Evolutionary conservation across 179 eudicot species (phyloP), one percentile per base, ranked within the genome.

Genomic region (Silene vulgaris): DNA sequence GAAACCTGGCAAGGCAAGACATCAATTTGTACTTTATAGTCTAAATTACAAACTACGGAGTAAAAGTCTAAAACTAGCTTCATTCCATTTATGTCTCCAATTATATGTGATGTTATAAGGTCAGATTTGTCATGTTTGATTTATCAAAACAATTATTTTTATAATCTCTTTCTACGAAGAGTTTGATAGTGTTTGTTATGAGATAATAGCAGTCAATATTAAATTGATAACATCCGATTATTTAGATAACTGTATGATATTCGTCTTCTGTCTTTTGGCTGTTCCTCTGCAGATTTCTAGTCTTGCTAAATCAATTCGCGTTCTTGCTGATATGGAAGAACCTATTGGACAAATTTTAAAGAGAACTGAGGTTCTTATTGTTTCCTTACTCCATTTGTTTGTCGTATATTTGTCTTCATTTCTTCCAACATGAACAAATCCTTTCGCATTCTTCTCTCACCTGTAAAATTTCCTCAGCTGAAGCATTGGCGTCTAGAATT

Each of bases 291-390:
- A 91, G 97, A 81, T 91, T 63, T 82, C 96, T 75, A 82, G 86
- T 84, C 92, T 92, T 71, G 96, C 97, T 45, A 91, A 88, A 66
- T 81, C 96, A 69, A 83, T 92, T 74, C 94, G 96, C 52, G 86
- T 86, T 62, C 87, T 92, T 80, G 97, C 97, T 76, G 88, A 86
- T 30, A 91, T 92, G 96, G 96, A 92, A 76, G 97, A 92, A 62
- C 97, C 97, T 20, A 79, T 92, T 77, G 97, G 97, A 73, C 89
- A 69, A 60, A 84, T 89, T 67, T 48, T 89, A 60, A 92, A 85
- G 84, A 90, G 80, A 84, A 92, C 92, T 20, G 92, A 92, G 92
- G 97, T 88, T 72, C 45, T 0, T 8, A 40, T 23, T 5, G 45
- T 5, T 8, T 40, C 54, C 14, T 16, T 28, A 6, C 40, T 56